Evolutionary conservation across 2,329 filamentous ascomycete species (phyloP), one percentile per base, ranked within the genome.

Genomic region (Exophiala lecanii-corni): DNA sequence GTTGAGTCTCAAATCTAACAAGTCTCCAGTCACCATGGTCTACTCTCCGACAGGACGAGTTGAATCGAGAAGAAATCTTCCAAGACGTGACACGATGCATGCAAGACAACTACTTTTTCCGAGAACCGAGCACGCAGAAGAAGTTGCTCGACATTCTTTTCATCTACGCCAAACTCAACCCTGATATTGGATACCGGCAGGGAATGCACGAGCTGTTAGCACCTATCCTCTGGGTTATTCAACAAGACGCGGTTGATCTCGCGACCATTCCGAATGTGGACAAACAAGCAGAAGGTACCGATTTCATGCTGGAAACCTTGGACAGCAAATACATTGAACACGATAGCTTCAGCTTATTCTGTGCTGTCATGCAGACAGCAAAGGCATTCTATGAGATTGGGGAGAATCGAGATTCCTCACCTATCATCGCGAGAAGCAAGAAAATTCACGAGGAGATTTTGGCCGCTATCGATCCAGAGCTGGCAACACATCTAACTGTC

Each of bases 181-280:
- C 87, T 2, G 81, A 84, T 54, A 75, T 88, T 41, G 88, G 88
- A 12, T 98, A 98, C 62, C 81, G 92, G n/a, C 92, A 98, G 68
- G 92, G 92, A 9, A 98, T 98, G 91, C 92, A 98, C 62, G 92
- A 98, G 66, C 72, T 98, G 32, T 73, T 97, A 10, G 92, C 92
- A 0, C 89, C 92, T 0, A 81, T 98, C 26, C 70, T 96, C 5
- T 88, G 88, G 75, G 85, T 88, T 2, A 70, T 97, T 4, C 81
- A 89, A 55, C 75, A 82, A 55, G 92, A 98, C 66, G 84, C 89
- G 5, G 71, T 95, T 38, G 75, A 86, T 40, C 62, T 65, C 3
- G 55, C 59, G 2, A 59, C 63, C 2, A 53, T 56, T 34, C 59
- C 65, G 32, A 59, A 60, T 1, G 55, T 62, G 17, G 57, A 62